These are phyloP conservation scores for Taiwanofungus camphoratus DNA, from an alignment of 1,284 basidiomycete genomes.

Conservation along the genomic window DNA sequence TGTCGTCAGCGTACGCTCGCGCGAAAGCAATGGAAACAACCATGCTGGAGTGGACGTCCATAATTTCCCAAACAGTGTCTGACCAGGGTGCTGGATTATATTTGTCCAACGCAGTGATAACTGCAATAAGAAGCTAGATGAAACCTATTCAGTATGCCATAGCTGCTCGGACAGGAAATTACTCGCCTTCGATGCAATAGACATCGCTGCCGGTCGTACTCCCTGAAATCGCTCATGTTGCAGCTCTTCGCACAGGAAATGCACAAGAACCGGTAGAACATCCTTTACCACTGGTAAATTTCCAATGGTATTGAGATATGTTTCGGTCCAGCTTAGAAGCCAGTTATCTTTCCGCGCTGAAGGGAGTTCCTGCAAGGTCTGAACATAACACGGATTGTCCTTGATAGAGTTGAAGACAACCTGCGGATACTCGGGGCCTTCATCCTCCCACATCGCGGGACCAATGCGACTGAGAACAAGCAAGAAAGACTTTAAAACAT, in stretches of 20 bases:
- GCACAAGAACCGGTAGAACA: slow-evolving; percentile 62
- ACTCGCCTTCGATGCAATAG: slow-evolving; percentile 57
- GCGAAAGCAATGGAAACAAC: slow-evolving; percentile 61
- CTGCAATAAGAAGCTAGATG: slow-evolving; percentile 9
- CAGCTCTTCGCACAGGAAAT: slow-evolving; percentile 71
- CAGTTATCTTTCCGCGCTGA: slow-evolving; percentile 19
- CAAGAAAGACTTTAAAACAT: slow-evolving; percentile 56
- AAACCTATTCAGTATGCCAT: too few relatives aligned
- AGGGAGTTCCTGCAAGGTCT: slow-evolving; percentile 37
- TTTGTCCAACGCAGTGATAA: slow-evolving; percentile 23
- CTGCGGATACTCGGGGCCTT: slow-evolving; percentile 63
- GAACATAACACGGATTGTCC: slow-evolving; percentile 61
- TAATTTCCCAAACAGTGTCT: slow-evolving; percentile 31
- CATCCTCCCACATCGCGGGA: slow-evolving; percentile 57
- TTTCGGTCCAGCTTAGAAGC: slow-evolving; percentile 24
- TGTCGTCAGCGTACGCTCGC: slow-evolving; percentile 33
- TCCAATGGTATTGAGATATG: slow-evolving; percentile 49
- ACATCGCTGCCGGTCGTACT: slow-evolving; percentile 54
- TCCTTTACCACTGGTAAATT: slow-evolving; percentile 50
- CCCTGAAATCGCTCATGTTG: slow-evolving; percentile 68
- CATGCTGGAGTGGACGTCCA: slow-evolving; percentile 53
- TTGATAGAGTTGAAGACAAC: slow-evolving; percentile 79
- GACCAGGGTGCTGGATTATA: slow-evolving; percentile 27
- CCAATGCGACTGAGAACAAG: slow-evolving; percentile 50
- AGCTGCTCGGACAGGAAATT: neutral